These are phyloP conservation scores for Russula griseocarnosa DNA, from an alignment of 768 basidiomycete species.

Conservation along the genomic window DNA sequence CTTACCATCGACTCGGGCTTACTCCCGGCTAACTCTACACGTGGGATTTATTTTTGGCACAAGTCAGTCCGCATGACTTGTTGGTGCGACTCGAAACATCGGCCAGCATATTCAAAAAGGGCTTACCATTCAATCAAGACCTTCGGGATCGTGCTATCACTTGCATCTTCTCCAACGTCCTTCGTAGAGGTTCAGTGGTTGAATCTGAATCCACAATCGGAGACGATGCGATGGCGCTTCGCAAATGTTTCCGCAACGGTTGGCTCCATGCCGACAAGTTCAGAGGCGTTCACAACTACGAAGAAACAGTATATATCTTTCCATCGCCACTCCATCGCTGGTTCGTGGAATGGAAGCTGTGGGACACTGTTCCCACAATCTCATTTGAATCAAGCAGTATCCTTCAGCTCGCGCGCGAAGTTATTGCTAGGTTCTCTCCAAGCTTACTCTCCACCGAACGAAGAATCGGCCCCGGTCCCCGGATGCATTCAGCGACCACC, in stretches of 20 bases:
- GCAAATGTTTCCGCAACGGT: background rate
- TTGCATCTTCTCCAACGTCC: background rate
- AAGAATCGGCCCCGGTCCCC: background rate
- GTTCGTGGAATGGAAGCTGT: background rate
- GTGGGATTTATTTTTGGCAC: background rate
- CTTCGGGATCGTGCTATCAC: background rate
- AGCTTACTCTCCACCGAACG: background rate
- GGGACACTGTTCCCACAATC: background rate
- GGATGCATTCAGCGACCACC: background rate
- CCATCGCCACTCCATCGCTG: no score
- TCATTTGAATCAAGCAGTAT: background rate
- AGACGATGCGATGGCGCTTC: background rate
- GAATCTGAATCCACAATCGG: background rate
- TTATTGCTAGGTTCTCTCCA: background rate
- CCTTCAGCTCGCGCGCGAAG: background rate
- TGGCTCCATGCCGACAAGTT: background rate
- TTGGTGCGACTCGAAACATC: background rate
- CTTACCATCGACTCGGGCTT: background rate
- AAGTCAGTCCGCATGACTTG: background rate
- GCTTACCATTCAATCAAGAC: background rate
- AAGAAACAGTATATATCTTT: background rate
- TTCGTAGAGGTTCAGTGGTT: background rate
- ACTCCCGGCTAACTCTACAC: background rate
- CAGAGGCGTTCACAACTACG: no score
- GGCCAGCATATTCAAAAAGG: background rate